Conservation (phyloP, 169 alveolate genomes). For the Plasmodium gaboni region DNA sequence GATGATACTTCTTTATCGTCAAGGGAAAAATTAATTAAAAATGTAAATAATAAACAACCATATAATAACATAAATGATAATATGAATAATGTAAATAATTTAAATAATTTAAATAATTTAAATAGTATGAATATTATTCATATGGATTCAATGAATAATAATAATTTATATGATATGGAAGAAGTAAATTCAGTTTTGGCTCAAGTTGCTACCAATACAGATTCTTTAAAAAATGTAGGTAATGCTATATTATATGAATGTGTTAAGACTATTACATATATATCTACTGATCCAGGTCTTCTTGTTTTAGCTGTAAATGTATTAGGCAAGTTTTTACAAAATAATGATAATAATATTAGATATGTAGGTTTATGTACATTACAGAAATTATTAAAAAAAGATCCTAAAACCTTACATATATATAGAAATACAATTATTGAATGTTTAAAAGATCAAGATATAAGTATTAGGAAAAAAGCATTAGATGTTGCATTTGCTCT, state of each 20-base stretch:
- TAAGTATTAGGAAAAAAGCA: constrained; percentile 96
- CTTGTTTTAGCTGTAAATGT: constrained; percentile 95
- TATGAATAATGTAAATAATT: neutral
- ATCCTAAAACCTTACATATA: constrained; percentile 84
- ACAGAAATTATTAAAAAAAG: constrained; percentile 92
- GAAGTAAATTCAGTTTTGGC: constrained; percentile 93
- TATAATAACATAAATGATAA: neutral
- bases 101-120: neutral
- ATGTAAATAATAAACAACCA: neutral
- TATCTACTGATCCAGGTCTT: constrained; percentile 89
- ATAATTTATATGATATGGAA: constrained; percentile 88
- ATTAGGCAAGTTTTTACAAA: constrained; percentile 94
- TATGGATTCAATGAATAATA: neutral
- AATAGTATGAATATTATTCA: neutral
- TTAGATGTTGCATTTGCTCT: constrained; percentile 96
- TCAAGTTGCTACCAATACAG: constrained; percentile 96
- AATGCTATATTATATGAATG: constrained; percentile 98
- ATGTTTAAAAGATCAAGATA: constrained; percentile 96
- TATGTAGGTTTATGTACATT: constrained; percentile 92
- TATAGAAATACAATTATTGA: constrained; percentile 84
- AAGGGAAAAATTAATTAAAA: neutral
- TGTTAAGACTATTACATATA: constrained; percentile 95
- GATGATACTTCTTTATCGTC: neutral
- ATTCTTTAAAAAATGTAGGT: constrained; percentile 96
- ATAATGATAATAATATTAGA: constrained; percentile 94